These are phyloP conservation scores for Plasmodium vinckei DNA, from an alignment of 169 alveolate genomes.

Conservation along the genomic window DNA sequence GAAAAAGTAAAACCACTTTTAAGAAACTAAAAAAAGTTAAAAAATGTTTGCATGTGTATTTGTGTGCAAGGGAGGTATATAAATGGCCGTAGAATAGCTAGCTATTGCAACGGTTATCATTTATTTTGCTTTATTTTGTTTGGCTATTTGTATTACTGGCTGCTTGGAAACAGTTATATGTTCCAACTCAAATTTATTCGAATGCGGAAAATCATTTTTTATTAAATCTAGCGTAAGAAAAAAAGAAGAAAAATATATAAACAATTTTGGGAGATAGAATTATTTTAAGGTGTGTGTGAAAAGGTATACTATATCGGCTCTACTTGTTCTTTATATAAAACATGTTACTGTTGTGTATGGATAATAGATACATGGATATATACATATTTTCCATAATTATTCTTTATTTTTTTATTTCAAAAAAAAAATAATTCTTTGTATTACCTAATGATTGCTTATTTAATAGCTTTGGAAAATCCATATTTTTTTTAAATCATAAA, in stretches of 20 bases:
- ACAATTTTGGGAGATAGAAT: neutral
- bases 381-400: neutral
- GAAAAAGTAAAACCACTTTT: constrained; percentile 63
- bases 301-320: neutral
- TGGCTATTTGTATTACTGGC: constrained; percentile 18
- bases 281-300: neutral
- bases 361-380: no score
- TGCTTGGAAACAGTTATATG: constrained; percentile 63
- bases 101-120: neutral
- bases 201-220: constrained; percentile 54
- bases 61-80: neutral
- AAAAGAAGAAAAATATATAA: neutral
- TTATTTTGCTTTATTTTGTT: neutral
- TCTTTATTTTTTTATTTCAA: neutral
- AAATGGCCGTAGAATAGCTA: neutral
- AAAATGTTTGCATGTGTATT: neutral
- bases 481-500: constrained; percentile 2
- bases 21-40: constrained; percentile 23
- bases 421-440: neutral
- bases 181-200: constrained; percentile 62
- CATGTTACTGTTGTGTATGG: no score
- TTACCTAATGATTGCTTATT: constrained; percentile 65
- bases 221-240: constrained; percentile 10
- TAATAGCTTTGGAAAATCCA: constrained; percentile 66
- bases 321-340: no score